Evolutionary conservation across 306 rosid genomes (phyloP), one percentile per base, ranked within the genome.

Genomic region (Malus asiatica): DNA sequence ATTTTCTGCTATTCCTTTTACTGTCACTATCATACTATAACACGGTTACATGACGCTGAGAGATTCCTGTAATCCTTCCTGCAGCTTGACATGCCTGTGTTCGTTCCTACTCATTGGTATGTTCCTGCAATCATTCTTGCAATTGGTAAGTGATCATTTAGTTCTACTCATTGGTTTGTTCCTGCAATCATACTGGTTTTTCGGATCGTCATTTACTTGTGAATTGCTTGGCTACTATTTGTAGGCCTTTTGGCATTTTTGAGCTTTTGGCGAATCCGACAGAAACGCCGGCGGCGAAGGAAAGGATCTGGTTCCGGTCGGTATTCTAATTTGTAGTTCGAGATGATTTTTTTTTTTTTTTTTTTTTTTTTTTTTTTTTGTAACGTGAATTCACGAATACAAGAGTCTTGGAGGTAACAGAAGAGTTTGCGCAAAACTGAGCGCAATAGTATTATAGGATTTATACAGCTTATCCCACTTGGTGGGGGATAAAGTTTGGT

Each of bases 231-330:
- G 14, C 59, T 66, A 38, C 72, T 58, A 33, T 72, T 62, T 22
- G 16, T 82, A 95, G 97, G 99, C 70, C 45, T 90, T 46, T 58
- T 92, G 81, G 76, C 89, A 19, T 80, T 84, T 67, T 30, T 90
- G 78, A 83, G 93, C 84, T 92, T 87, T 77, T 95, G 99, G 99
- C 87, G 87, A 74, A 88, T 95, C 71, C 90, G 97, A 74, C 96
- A 92, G 85, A 95, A 79, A 86, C 89, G 97, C 18, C 87, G 92
- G 4, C 76, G 97, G 45, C 78, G 97, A 76, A 87, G 93, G 81
- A 95, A 91, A 86, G 91, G 82, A 77, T 80, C 97, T 38, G 86
- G 88, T 42, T 82, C 96, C 52, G 79, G 91, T 33, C 87, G 92
- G 76, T 76, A 84, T 83, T 55, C 91, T 78, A 90, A 86, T 86